These are phyloP conservation scores for Tolypocladium cylindrosporum DNA, from an alignment of 2,329 filamentous ascomycete genomes.

Conservation along the genomic window DNA sequence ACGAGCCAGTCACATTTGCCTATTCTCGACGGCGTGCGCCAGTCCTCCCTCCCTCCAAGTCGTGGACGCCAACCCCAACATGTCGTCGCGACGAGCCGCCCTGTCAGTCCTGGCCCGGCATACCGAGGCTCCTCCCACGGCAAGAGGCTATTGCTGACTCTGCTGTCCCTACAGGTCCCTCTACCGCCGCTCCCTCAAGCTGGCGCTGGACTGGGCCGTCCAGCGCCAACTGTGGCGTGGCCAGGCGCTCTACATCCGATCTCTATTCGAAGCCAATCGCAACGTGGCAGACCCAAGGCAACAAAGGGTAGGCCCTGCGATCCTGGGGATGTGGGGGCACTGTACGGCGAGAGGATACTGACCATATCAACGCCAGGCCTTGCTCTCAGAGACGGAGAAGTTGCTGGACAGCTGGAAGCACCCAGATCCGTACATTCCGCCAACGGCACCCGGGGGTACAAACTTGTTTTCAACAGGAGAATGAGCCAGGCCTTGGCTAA, in stretches of 20 bases:
- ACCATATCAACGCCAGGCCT: conserved; percentile 42
- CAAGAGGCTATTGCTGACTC: conserved; percentile 1
- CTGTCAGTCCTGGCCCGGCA: conserved; percentile 27
- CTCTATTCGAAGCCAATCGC: conserved; percentile 88
- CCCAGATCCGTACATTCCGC: conserved; percentile 82
- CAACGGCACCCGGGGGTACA: conserved; percentile 87
- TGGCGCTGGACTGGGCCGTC: conserved; percentile 90
- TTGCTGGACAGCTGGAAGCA: conserved; percentile 93
- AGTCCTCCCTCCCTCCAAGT: not conserved
- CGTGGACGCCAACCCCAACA: conserved; percentile 1
- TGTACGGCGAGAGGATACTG: not conserved
- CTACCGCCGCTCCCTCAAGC: conserved; percentile 87
- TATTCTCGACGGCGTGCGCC: not conserved
- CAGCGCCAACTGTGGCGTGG: conserved; percentile 90
- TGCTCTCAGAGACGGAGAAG: conserved; percentile 82
- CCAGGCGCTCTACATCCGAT: conserved; percentile 91
- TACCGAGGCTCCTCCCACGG: not conserved
- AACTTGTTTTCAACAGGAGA: not conserved
- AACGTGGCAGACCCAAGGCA: conserved; percentile 75
- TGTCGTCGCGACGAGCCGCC: conserved; percentile 34
- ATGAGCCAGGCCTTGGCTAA: conserved; percentile 5
- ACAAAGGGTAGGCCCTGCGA: conserved; percentile 55
- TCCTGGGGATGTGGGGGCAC: not conserved
- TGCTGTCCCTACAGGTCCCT: conserved; percentile 46
- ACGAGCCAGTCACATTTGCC: not conserved